Base-by-base conservation (phyloP, 2,329 filamentous ascomycete genomes). In the Cercospora sp. region DNA sequence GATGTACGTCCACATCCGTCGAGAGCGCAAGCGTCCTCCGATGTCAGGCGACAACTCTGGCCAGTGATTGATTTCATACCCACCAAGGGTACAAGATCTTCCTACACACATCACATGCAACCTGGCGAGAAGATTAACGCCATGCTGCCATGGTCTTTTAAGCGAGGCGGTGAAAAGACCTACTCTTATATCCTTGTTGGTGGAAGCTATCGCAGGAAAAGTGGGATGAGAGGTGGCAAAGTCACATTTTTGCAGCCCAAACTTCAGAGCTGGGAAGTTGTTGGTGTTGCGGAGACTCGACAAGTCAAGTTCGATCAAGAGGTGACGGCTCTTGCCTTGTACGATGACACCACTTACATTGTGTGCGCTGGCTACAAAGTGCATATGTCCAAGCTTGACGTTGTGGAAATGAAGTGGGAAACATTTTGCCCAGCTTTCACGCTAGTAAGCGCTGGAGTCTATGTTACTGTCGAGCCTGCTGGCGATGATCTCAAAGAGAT, bases 121-220 rank as follows among this genome's bases (percentile, higher is more conserved):
- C 70, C 78, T 0, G 85, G 85, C 0, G 88, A 91, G 69, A 83
- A 83, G 45, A 85, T 93, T 1, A 82, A 87, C 53, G 83, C 86
- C 1, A 77, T 93, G 7, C 77, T 85, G 1, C 88, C 91, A 69
- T 93, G 91, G 91, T 74, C 74, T 2, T 72, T 73, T 58, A 69
- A 62, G 3, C 55, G 45, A 5, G 79, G 81, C 33, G 86, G 86
- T 65, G 83, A 86, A 42, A 86, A 85, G 65, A 83, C 79, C 0
- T 90, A 89, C 77, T 83, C 86, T 1, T 90, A 88, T 74, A 81
- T 92, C 33, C 82, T 92, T 13, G 83, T 91, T 3, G 77, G 73
- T 16, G 75, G 76, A 39, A 75, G 72, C 10, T 83, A 86, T 3
- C 87, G 86, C 0, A 82, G 81, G 33, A 67, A 62, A 1, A 70